Percentiles rank a stretch among this genome's conserved stretches.
Evolutionary conservation across 345 rosid genomes (phyloP).

Genomic region (Noccaea caerulescens): DNA sequence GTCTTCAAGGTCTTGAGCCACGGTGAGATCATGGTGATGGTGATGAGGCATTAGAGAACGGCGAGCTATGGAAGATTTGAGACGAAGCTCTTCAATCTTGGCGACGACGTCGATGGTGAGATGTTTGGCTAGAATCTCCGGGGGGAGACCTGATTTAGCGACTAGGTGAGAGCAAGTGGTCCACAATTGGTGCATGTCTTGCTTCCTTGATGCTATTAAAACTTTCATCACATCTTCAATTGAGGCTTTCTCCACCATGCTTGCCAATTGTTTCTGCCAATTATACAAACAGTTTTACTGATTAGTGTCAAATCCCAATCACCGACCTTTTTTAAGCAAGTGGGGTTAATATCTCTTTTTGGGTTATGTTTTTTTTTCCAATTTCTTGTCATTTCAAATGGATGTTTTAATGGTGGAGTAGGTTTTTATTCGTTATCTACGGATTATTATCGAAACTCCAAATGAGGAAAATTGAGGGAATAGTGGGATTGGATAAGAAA

Average conservation of each 20-base stretch:
- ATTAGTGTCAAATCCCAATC: conserved; percentile 25
- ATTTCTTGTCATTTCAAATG: conserved; percentile 31
- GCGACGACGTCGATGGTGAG: conserved; percentile 88
- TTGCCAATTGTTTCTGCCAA: conserved; percentile 87
- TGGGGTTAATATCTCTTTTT: conserved; percentile 34
- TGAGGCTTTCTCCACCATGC: conserved; percentile 95
- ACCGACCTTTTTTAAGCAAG: conserved; percentile 21
- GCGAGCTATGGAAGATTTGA: conserved; percentile 75
- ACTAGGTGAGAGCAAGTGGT: conserved; percentile 95
- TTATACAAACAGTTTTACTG: conserved; percentile 11
- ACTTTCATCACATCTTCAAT: conserved; percentile 99
- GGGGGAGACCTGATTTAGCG: conserved; percentile 93
- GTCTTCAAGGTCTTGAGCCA: conserved; percentile 84
- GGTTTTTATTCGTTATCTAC: conserved; percentile 34
- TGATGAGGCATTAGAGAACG: conserved; percentile 62
- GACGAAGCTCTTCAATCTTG: conserved; percentile 93
- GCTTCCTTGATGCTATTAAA: conserved; percentile 89
- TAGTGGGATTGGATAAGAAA: conserved; percentile 28
- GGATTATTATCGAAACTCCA: conserved; percentile 47
- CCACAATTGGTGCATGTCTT: conserved; percentile 98
- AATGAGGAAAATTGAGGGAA: conserved; percentile 57
- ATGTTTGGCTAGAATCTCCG: conserved; percentile 90
- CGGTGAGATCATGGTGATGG: conserved; percentile 60
- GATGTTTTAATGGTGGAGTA: conserved; percentile 37
- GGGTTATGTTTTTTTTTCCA: conserved; percentile 30